Percentiles rank a stretch among this genome's conserved stretches.
phyloP scores from a whole-genome alignment of 495 filamentous ascomycete species.

The Lophiotrema nucula region DNA sequence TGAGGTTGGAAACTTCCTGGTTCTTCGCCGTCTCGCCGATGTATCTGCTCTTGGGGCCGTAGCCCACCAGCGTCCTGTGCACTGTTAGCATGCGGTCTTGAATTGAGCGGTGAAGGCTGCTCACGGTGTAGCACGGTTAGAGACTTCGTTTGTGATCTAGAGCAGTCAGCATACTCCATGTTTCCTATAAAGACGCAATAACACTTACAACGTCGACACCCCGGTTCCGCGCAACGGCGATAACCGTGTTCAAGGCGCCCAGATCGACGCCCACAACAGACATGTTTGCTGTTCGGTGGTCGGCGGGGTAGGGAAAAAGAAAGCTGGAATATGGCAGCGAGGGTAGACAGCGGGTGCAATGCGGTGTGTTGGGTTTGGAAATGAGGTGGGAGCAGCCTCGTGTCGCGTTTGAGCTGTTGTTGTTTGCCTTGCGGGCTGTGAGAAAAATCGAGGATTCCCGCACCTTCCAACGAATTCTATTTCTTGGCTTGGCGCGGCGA shows the following conservation, averaged over 20 bases:
- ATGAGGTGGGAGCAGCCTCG: constrained; percentile 2
- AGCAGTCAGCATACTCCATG: constrained; percentile 10
- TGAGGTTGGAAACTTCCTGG: constrained; percentile 98
- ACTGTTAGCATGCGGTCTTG: constrained; percentile 41
- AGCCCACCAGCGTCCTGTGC: constrained; percentile 84
- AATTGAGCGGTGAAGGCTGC: constrained; percentile 40
- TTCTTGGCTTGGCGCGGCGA: neutral
- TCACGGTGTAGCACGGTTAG: constrained; percentile 96
- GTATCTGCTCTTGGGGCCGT: constrained; percentile 88
- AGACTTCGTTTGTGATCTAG: constrained; percentile 98
- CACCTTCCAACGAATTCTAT: neutral
- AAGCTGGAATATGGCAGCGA: neutral
- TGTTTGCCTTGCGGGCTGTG: constrained; percentile 1
- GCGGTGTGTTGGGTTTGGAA: neutral
- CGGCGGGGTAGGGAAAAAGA: neutral
- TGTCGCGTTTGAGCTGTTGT: neutral
- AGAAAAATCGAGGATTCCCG: constrained; percentile 5
- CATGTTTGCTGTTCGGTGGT: constrained; percentile 48
- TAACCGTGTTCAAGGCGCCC: constrained; percentile 93
- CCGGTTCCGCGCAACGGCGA: constrained; percentile 95
- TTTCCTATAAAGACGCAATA: neutral
- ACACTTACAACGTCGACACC: constrained; percentile 97
- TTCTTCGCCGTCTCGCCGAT: constrained; percentile 95
- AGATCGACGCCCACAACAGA: constrained; percentile 89
- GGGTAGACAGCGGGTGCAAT: neutral